phyloP scores from a whole-genome alignment of 2,329 filamentous ascomycete species.

The Beauveria australis region DNA sequence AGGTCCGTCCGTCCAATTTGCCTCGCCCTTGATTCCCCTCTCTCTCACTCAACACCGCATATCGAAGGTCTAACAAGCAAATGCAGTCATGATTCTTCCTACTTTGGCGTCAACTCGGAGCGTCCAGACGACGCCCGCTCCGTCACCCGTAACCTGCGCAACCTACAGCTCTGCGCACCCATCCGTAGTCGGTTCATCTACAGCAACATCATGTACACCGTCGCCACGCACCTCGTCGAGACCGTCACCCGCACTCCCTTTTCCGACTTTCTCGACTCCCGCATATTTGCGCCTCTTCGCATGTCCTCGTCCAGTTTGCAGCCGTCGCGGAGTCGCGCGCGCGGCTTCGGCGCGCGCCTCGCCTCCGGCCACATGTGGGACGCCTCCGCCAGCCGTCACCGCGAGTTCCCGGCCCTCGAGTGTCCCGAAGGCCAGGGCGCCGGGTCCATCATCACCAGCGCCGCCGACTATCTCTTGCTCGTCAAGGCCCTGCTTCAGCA shows the following conservation, averaged over 20 bases:
- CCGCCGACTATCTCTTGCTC: conserved; percentile 3
- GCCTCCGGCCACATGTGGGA: conserved; percentile 7
- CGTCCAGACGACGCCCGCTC: conserved; percentile 2
- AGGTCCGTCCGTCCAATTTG: not conserved
- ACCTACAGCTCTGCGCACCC: conserved; percentile 5
- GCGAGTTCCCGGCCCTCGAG: not conserved
- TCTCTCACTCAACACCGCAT: too few species aligned
- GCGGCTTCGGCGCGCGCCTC: not conserved
- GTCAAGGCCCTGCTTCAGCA: not conserved
- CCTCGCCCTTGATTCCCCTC: too few species aligned
- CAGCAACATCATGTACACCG: conserved; percentile 11
- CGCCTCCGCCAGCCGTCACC: not conserved
- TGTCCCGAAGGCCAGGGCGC: conserved; percentile 4
- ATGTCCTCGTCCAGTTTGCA: conserved; percentile 6
- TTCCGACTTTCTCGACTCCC: not conserved
- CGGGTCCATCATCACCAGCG: conserved; percentile 7
- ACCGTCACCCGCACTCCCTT: not conserved
- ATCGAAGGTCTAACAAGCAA: not conserved
- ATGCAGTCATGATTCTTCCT: conserved; percentile 3
- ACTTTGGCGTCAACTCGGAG: conserved; percentile 3
- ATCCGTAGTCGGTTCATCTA: conserved; percentile 6
- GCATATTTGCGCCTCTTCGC: conserved; percentile 1
- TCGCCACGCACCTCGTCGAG: conserved; percentile 6
- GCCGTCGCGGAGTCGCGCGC: not conserved
- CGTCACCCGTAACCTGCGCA: conserved; percentile 8